Conservation (phyloP, 352 stramenopile species). For the Phytophthora brassicae region DNA sequence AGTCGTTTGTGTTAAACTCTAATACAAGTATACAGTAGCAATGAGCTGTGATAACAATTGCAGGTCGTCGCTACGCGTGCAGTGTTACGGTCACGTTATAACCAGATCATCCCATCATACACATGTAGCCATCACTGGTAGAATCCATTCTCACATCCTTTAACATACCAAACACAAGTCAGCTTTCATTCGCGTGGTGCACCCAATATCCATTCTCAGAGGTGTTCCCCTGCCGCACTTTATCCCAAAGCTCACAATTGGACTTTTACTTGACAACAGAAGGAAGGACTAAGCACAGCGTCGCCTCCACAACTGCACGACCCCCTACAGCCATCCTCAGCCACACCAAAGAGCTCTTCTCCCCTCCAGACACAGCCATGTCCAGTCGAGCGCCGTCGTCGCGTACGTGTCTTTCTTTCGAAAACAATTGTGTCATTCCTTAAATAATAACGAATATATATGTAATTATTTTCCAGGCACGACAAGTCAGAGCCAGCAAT, state of each 20-base stretch:
- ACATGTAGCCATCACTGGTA: slow-evolving; percentile 16
- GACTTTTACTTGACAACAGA: slow-evolving; percentile 2
- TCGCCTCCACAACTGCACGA: slow-evolving; percentile 26
- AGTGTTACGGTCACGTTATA: too few species aligned
- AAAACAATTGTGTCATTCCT: not conserved
- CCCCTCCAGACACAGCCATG: slow-evolving; percentile 17
- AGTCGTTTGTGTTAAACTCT: too few species aligned
- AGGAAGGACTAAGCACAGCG: slow-evolving; percentile 4
- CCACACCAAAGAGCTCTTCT: slow-evolving; percentile 13
- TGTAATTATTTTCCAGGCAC: slow-evolving; percentile 19
- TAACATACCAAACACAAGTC: not conserved
- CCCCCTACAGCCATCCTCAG: not conserved
- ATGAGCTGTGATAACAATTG: not conserved
- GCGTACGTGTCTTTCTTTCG: slow-evolving; percentile 18
- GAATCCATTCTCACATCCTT: slow-evolving; percentile 1
- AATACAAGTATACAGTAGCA: too few species aligned
- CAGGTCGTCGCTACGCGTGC: too few species aligned
- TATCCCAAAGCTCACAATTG: slow-evolving; percentile 12
- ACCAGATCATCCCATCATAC: slow-evolving; percentile 12
- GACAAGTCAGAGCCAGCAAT: slow-evolving; percentile 22
- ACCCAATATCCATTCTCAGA: not conserved
- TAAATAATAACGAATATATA: too few species aligned
- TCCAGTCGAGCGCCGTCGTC: slow-evolving; percentile 29
- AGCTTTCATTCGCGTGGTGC: not conserved
- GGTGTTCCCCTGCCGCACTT: slow-evolving; percentile 23